phyloP scores from a whole-genome alignment of 148 eudicot genomes.

The Pouteria glomerata region DNA sequence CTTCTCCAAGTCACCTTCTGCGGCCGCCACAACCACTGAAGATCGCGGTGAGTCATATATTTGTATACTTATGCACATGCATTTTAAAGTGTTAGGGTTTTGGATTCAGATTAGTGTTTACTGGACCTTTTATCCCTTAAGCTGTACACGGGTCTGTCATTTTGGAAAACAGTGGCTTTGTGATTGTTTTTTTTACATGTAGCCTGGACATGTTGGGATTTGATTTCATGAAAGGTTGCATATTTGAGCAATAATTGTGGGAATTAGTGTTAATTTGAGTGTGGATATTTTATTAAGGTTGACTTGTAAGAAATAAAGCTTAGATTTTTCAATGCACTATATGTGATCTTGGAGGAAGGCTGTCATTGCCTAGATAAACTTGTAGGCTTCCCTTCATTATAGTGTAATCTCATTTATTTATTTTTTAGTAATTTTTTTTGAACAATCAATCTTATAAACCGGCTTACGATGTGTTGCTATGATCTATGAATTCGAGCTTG shows the following conservation, averaged over 20 bases:
- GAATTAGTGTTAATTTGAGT: neutral
- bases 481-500: neutral
- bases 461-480: neutral
- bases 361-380: neutral
- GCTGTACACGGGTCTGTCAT: too few species aligned
- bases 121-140: too few species aligned
- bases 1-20: conserved; percentile 32
- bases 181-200: neutral
- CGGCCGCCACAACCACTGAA: neutral
- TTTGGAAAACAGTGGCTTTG: neutral
- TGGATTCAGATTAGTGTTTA: neutral
- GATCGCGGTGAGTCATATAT: conserved; percentile 23
- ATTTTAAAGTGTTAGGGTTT: conserved; percentile 7
- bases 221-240: too few species aligned
- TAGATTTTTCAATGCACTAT: neutral
- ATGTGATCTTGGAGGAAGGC: neutral
- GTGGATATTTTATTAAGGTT: neutral
- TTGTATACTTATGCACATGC: neutral
- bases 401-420: neutral
- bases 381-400: neutral
- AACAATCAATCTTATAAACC: neutral
- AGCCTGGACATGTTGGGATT: too few species aligned
- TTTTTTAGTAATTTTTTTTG: neutral
- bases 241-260: neutral
- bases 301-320: neutral